Evolutionary conservation across 2,329 filamentous ascomycete species (phyloP), one percentile per base, ranked within the genome.

Genomic region (Neurospora sp.): DNA sequence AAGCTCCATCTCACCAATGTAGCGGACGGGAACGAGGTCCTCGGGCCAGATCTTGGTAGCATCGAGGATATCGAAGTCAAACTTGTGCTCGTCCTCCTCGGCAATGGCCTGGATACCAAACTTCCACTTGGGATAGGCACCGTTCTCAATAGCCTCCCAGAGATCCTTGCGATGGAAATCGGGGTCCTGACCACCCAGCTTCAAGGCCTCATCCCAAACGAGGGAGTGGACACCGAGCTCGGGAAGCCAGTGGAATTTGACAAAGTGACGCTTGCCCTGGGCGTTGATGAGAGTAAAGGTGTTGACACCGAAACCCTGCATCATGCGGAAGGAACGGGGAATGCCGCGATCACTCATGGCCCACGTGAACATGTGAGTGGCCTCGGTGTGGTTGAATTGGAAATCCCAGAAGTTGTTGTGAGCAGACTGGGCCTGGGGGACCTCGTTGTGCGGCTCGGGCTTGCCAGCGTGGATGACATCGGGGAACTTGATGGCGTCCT

Each of bases 41-140:
- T 96, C 91, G 0, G 92, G 93, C 92, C 92, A 96, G 36, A 95
- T 80, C 81, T 96, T 96, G 43, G 93, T 96, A 0, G 92, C 90
- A 74, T 96, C 93, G 1, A 96, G 86, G 38, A 95, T 90, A 75
- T 96, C 93, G 72, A 96, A 95, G 7, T 95, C 92, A 72, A 95
- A 96, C 17, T 92, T 87, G 72, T 95, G 84, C 77, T 92, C 87
- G 67, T 89, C 85, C 9, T 84, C 84, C 73, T 95, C 92, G 0
- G 90, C 86, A 28, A 96, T 86, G 3, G 89, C 84, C 76, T 96
- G 93, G n/a, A 96, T 89, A 62, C 91, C 91, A 40, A 76, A 76
- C 69, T 75, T 74, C 75, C 75, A 76, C 71, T 76, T 75, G 68
- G 75, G 75, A 66, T 69, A 75, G 15, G 72, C 75, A 42, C 73